Base-by-base conservation (phyloP, 108 stramenopile species). In the Nitzschia sp. region DNA sequence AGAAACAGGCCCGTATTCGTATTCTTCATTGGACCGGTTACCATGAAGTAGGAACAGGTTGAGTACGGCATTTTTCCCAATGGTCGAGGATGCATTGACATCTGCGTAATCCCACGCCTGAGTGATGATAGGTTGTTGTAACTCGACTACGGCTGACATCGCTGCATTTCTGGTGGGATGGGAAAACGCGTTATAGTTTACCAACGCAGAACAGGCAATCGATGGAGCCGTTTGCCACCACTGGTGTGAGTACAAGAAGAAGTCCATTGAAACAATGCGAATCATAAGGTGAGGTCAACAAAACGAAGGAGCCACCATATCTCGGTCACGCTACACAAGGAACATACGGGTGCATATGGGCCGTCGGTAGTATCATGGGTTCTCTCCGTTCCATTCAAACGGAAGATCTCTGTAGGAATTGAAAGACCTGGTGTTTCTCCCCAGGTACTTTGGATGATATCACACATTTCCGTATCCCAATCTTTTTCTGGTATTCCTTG, bases 261-360 rank as follows among this genome's bases (percentile, higher is more conserved):
- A 5, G 29, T 34, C 29, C 29, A 34, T 34, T 34, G 29, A 5
- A 34, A 1, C 1, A 34, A 5, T 1, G 29, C 1, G 1, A 34
- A 34, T 34, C 29, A 34, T 34, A n/a, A n/a, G n/a, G n/a, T n/a
- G n/a, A n/a, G n/a, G n/a, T n/a, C n/a, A n/a, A n/a, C 22, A 26
- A 57, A 29, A 34, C 29, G 25, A 29, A 9, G 15, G 6, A 10
- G 43, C 10, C 12, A 10, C 12, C 43, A 9, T 9, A 43, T 43
- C 12, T 10, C 3, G 6, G 17, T 17, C 14, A 48, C 17, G 46
- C 14, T 1, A 17, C 2, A 5, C 2, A 17, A 17, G 6, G 10
- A 39, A 58, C 57, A 7, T 40, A 58, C 57, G n/a, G 57, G 57
- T 29, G 57, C 57, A 40, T 58, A 58, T 39, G 57, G 57, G 15